phyloP scores from a whole-genome alignment of 1,284 basidiomycete species.

The Volvariella volvacea region DNA sequence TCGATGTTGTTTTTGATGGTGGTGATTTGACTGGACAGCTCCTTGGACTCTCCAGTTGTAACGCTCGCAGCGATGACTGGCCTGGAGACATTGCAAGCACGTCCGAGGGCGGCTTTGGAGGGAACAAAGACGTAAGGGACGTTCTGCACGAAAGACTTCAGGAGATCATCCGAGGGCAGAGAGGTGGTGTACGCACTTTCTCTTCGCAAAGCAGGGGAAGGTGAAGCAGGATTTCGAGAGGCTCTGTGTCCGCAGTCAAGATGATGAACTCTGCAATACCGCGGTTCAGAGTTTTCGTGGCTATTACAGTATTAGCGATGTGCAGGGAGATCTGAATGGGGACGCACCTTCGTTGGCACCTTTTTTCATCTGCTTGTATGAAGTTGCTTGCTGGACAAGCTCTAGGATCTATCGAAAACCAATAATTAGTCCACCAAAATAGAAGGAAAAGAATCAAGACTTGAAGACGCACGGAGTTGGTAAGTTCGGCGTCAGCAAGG shows the following conservation, averaged over 20 bases:
- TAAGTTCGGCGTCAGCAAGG: constrained; percentile 81
- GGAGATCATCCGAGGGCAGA: neutral
- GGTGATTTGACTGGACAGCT: constrained; percentile 87
- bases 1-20: constrained; percentile 88
- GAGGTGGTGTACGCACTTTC: constrained; percentile 54
- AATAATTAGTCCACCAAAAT: constrained; percentile 3
- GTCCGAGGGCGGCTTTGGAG: constrained; percentile 90
- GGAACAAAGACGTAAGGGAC: constrained; percentile 96
- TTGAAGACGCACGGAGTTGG: constrained; percentile 75
- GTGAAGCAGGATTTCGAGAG: constrained; percentile 96
- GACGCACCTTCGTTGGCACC: constrained; percentile 89
- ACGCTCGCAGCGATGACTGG: constrained; percentile 95
- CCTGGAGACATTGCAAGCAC: constrained; percentile 93
- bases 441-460: constrained; percentile 5
- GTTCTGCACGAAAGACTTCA: constrained; percentile 51
- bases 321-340: neutral
- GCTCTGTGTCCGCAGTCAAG: constrained; percentile 96
- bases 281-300: constrained; percentile 97
- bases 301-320: constrained; percentile 27
- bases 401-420: constrained; percentile 67
- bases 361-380: constrained; percentile 98
- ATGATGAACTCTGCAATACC: constrained; percentile 99
- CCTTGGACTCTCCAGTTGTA: constrained; percentile 93
- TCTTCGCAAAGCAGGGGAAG: constrained; percentile 97
- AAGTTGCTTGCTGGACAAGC: constrained; percentile 81